Percentiles rank a stretch among this genome's conserved stretches.
These are phyloP conservation scores for Discostella stelligeroides DNA, from an alignment of 108 stramenopile species.

Conservation along the genomic window DNA sequence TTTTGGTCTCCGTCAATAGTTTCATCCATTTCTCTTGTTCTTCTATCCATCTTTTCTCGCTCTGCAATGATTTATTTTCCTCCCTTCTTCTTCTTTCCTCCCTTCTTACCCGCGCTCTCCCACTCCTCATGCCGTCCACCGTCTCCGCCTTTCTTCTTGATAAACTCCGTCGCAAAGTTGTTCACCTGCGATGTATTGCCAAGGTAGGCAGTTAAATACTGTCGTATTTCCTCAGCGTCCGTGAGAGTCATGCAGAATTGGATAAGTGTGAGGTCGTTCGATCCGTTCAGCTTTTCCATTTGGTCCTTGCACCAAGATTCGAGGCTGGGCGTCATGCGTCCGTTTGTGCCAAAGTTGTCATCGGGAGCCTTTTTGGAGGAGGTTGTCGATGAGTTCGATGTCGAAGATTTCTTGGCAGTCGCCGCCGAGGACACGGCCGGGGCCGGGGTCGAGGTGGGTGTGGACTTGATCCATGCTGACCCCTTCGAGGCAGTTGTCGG, in stretches of 20 bases:
- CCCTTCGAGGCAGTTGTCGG: slow-evolving; percentile 22
- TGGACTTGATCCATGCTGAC: slow-evolving; percentile 27
- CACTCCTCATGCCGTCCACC: slow-evolving; percentile 71
- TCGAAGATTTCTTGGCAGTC: slow-evolving; percentile 24
- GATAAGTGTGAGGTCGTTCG: slow-evolving; percentile 92
- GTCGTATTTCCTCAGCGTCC: slow-evolving; percentile 89
- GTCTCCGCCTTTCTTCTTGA: slow-evolving; percentile 86
- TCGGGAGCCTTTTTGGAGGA: slow-evolving; percentile 23
- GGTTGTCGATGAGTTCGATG: slow-evolving; percentile 15
- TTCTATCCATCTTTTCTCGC: background rate
- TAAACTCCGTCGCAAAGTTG: slow-evolving; percentile 94
- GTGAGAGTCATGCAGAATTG: slow-evolving; percentile 94
- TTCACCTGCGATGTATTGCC: slow-evolving; percentile 92
- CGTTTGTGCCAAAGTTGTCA: slow-evolving; percentile 82
- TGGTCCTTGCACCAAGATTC: slow-evolving; percentile 93
- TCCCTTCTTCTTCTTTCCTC: slow-evolving; percentile 75
- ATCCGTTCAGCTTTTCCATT: slow-evolving; percentile 87
- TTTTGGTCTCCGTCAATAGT: too few relatives aligned
- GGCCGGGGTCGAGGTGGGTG: slow-evolving; percentile 18
- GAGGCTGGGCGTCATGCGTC: slow-evolving; percentile 74
- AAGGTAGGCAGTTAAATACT: slow-evolving; percentile 93
- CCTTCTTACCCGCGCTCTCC: slow-evolving; percentile 68
- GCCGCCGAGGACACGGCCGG: slow-evolving; percentile 35
- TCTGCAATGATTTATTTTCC: slow-evolving; percentile 25
- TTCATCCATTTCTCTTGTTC: too few relatives aligned